A percentile compares a stretch with the other conserved stretches of the same genome.
Evolutionary conservation across 192 early-diverging fungal genomes (phyloP).

Genomic region (Phycomyces blakesleeanus): DNA sequence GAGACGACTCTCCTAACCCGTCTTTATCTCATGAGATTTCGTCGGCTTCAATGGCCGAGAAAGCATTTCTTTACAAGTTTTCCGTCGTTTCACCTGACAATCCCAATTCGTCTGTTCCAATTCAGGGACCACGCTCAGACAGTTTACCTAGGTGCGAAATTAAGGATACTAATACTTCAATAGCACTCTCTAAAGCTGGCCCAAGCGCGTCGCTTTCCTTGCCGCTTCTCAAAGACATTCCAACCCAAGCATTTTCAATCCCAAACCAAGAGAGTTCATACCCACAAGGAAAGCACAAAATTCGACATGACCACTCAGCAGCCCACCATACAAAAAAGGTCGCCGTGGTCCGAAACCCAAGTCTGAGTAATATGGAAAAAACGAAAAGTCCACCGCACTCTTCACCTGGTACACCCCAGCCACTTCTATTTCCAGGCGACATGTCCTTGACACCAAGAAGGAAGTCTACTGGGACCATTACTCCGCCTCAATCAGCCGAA

Average conservation of each 20-base stretch:
- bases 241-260: too few relatives aligned
- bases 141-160: too few relatives aligned
- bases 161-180: not conserved
- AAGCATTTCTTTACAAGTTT: not conserved
- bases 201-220: not conserved
- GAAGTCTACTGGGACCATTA: constrained; percentile 13
- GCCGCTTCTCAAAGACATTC: not conserved
- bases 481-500: not conserved
- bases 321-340: too few relatives aligned
- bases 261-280: too few relatives aligned
- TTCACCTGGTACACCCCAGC: too few relatives aligned
- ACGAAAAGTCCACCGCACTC: too few relatives aligned
- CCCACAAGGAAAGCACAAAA: too few relatives aligned
- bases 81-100: not conserved
- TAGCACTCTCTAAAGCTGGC: not conserved
- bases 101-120: not conserved
- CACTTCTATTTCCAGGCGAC: too few relatives aligned
- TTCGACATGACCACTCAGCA: too few relatives aligned
- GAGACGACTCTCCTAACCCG: not conserved
- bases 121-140: not conserved
- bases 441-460: not conserved
- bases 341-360: too few relatives aligned
- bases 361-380: too few relatives aligned
- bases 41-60: not conserved
- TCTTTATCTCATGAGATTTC: not conserved